phyloP scores from a whole-genome alignment of 257 asterid genomes.

The Forsythia suspensa region DNA sequence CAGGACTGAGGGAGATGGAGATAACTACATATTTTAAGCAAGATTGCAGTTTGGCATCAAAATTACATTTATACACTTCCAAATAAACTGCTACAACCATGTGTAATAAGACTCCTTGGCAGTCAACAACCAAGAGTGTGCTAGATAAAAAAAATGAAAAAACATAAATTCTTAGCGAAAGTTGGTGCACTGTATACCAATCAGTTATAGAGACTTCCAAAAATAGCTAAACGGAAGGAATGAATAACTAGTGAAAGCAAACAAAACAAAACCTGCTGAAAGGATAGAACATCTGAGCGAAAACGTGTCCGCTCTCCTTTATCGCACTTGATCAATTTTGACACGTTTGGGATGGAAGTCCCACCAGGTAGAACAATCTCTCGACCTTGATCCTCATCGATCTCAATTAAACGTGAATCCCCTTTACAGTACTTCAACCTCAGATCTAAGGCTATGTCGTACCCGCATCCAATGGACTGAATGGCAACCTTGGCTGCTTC shows the following conservation, averaged over 20 bases:
- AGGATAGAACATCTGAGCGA: conserved; percentile 84
- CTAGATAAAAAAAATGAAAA: not conserved
- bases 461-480: conserved; percentile 91
- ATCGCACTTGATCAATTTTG: conserved; percentile 89
- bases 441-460: conserved; percentile 79
- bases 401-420: conserved; percentile 68
- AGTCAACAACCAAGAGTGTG: conserved; percentile 7
- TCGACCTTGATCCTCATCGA: conserved; percentile 72
- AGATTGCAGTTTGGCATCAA: conserved; percentile 10
- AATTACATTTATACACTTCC: not conserved
- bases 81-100: not conserved
- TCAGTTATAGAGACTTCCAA: not conserved
- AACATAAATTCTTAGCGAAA: not conserved
- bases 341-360: conserved; percentile 58
- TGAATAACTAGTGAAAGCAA: not conserved
- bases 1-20: conserved; percentile 3
- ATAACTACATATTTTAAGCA: not conserved
- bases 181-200: not conserved
- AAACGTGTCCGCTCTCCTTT: conserved; percentile 93
- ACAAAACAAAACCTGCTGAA: conserved; percentile 74
- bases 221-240: conserved; percentile 3
- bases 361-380: conserved; percentile 93
- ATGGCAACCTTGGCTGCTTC: conserved; percentile 91
- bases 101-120: conserved; percentile 3
- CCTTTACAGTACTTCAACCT: conserved; percentile 94